These are phyloP conservation scores for Mycena amicta DNA, from an alignment of 768 basidiomycete genomes.

Conservation along the genomic window DNA sequence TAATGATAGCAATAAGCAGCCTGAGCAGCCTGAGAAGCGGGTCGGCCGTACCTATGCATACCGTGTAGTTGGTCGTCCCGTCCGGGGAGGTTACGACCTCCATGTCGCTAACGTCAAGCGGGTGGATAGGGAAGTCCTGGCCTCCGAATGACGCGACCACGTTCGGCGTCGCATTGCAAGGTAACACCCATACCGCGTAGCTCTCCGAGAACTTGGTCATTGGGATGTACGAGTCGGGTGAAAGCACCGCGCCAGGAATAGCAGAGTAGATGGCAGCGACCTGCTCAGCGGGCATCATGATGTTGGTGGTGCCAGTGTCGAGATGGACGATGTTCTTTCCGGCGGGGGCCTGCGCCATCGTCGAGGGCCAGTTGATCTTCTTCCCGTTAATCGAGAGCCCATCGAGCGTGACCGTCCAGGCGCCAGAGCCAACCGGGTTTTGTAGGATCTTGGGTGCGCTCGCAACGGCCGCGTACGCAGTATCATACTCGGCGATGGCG, in stretches of 20 bases:
- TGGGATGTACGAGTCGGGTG: conserved; percentile 9
- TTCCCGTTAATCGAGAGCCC: conserved; percentile 10
- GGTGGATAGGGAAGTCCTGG: conserved; percentile 14
- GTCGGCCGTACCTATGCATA: conserved; percentile 15
- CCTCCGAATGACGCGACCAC: conserved; percentile 18
- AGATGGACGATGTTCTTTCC: conserved; percentile 18
- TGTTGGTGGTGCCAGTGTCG: conserved; percentile 9
- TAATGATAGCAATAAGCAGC: too few relatives aligned
- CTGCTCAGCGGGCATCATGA: conserved; percentile 3
- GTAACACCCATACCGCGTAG: conserved; percentile 16
- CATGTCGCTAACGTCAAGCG: conserved; percentile 16
- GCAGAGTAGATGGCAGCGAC: conserved; percentile 17
- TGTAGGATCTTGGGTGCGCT: conserved; percentile 15
- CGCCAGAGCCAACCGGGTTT: conserved; percentile 9
- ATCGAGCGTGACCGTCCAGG: conserved; percentile 19
- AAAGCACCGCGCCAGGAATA: conserved; percentile 17
- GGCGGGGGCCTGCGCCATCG: conserved; percentile 2
- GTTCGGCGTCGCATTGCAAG: conserved; percentile 11
- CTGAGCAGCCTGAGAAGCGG: too few relatives aligned
- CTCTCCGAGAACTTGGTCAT: conserved; percentile 14
- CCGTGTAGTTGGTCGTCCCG: conserved; percentile 14
- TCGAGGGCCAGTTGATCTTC: conserved; percentile 17
- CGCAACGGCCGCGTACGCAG: conserved; percentile 12
- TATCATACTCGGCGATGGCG: conserved; percentile 19
- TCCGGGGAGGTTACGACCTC: conserved; percentile 15